Base-by-base conservation (phyloP, 352 stramenopile genomes). In the Phytopythium montanum region DNA sequence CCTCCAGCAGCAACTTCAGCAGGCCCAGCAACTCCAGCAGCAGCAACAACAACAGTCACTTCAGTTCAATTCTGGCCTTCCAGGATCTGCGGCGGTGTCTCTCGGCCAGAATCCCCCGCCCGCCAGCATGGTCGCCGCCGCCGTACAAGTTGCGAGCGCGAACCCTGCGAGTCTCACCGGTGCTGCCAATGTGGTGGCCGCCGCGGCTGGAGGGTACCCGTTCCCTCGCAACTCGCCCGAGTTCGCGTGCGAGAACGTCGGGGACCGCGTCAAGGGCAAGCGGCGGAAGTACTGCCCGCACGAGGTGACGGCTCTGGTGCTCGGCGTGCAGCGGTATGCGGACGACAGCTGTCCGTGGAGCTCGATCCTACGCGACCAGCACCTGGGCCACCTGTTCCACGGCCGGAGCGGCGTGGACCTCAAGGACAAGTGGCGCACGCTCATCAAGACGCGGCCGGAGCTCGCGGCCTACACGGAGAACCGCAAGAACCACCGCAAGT, bases 401-500 rank as follows among this genome's bases (percentile, higher is more conserved):
- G 84, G 81, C 2, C 79, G 84, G 26, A 90, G 79, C 18, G 84
- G 84, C 41, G 84, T 93, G 0, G 84, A 93, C 44, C 61, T 93
- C 29, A 93, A 93, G 64, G 84, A 93, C 62, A 93, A 93, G 56
- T 93, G 84, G 84, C 66, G 84, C 21, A 93, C 84, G 16, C 54
- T 93, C 0, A 93, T 93, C 62, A 93, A 93, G 66, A 90, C 79
- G 3, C 71, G 81, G 45, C 81, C 84, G 0, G 84, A 93, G 54
- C 69, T 93, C 6, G 75, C 81, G 14, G 64, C 73, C 45, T 93
- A 93, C 68, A 93, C 84, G 14, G 81, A 93, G 49, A 93, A 93
- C 60, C 76, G 84, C n/a, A 93, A 93, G 53, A 93, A 93, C 62
- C 81, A 92, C 57, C 81, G 84, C 55, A 93, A 93, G 60, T 93